These are phyloP conservation scores for Lignosus rhinocerotis DNA, from an alignment of 1,284 basidiomycete species.

Conservation along the genomic window DNA sequence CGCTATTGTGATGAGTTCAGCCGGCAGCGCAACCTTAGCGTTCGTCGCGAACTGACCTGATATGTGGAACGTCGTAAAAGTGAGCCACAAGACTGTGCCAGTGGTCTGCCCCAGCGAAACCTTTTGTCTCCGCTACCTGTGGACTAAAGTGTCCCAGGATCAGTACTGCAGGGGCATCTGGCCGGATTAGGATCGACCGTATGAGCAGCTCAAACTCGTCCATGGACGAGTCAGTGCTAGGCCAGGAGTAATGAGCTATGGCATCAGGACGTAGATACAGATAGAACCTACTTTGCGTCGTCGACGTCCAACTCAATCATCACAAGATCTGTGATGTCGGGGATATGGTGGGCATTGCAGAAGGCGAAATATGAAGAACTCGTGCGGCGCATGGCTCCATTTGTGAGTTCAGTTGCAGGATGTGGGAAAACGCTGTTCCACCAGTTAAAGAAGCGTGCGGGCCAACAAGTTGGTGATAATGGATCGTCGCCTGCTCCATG, in stretches of 20 bases:
- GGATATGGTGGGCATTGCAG: slow-evolving; percentile 88
- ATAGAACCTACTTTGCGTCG: slow-evolving; percentile 71
- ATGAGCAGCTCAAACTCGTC: slow-evolving; percentile 89
- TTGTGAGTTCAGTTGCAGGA: slow-evolving; percentile 91
- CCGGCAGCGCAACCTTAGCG: neutral
- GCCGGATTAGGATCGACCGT: slow-evolving; percentile 85
- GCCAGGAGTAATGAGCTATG: slow-evolving; percentile 3
- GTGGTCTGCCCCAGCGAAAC: slow-evolving; percentile 86
- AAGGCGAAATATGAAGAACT: slow-evolving; percentile 92
- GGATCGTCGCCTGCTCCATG: slow-evolving; percentile 94
- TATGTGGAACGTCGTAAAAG: slow-evolving; percentile 93
- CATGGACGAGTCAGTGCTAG: slow-evolving; percentile 70
- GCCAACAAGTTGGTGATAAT: slow-evolving; percentile 83
- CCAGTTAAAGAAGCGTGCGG: slow-evolving; percentile 90
- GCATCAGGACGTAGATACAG: neutral
- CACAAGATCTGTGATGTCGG: slow-evolving; percentile 89
- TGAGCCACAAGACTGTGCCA: slow-evolving; percentile 88
- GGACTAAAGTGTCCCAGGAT: slow-evolving; percentile 91
- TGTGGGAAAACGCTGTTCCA: slow-evolving; percentile 95
- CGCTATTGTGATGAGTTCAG: slow-evolving; percentile 40
- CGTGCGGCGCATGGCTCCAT: slow-evolving; percentile 88
- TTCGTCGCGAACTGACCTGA: slow-evolving; percentile 51
- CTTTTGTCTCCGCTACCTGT: slow-evolving; percentile 75
- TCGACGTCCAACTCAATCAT: slow-evolving; percentile 92
- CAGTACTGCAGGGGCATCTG: slow-evolving; percentile 86